Conservation (phyloP, 2,329 filamentous ascomycete species). For the Colletotrichum sp. region DNA sequence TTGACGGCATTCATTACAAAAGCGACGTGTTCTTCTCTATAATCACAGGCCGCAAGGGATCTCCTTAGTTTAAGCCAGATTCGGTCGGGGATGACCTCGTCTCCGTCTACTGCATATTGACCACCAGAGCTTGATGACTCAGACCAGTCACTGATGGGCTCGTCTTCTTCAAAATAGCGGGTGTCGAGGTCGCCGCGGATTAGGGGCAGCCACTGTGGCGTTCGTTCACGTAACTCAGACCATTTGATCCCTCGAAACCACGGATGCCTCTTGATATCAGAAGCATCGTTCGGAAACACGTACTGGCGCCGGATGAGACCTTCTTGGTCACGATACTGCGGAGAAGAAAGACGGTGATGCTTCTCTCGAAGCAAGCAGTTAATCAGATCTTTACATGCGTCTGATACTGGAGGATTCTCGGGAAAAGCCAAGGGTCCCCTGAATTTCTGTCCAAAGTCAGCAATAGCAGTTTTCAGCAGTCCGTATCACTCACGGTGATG, state of each 20-base stretch:
- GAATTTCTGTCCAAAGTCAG: conserved; percentile 61
- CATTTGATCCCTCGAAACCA: conserved; percentile 85
- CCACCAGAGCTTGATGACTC: conserved; percentile 39
- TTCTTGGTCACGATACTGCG: conserved; percentile 16
- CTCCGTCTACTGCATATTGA: background rate
- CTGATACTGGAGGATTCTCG: conserved; percentile 64
- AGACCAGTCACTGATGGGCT: conserved; percentile 70
- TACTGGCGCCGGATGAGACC: conserved; percentile 48
- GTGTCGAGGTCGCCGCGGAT: conserved; percentile 75
- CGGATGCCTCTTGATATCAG: conserved; percentile 86
- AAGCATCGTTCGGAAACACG: conserved; percentile 83
- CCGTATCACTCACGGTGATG: conserved; percentile 67
- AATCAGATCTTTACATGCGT: conserved; percentile 79
- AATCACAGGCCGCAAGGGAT: background rate
- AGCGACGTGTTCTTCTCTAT: background rate
- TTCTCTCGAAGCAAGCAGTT: conserved; percentile 74
- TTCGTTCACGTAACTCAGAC: conserved; percentile 73
- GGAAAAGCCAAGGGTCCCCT: conserved; percentile 75
- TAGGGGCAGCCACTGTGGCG: conserved; percentile 81
- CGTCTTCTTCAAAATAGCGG: conserved; percentile 88
- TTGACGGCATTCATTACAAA: conserved; percentile 44
- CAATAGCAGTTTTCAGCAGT: background rate
- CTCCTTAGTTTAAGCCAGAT: background rate
- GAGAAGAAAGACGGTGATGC: conserved; percentile 75
- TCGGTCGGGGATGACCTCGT: background rate